Evolutionary conservation across 1,284 basidiomycete genomes (phyloP), one percentile per base, ranked within the genome.

Genomic region (Lentinula novae-zelandiae): DNA sequence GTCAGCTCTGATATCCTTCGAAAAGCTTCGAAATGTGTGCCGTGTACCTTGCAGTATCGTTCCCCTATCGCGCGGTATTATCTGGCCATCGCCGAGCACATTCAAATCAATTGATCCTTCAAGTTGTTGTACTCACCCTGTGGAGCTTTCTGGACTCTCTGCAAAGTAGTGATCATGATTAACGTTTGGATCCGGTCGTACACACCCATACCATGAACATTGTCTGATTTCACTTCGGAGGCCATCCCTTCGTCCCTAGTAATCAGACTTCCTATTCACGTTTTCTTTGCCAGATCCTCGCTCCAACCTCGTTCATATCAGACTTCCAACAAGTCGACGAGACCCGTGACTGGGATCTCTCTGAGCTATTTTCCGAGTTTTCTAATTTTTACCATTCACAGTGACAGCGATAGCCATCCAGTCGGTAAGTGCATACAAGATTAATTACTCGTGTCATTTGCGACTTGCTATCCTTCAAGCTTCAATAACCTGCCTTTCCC

Each of bases 21-120:
- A 31, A 51, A 22, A 27, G 33, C 34, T 27, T 27, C 27, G 27
- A 27, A 27, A 27, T 3, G 3, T 27, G 27, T 27, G 27, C 27
- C 31, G 10, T 31, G 20, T 20, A 31, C 27, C n/a, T 44, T 27
- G 27, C 27, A 27, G 27, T 27, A 44, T 49, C 20, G 3, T 49
- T 31, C 49, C 15, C 49, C 49, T 50, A 53, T 53, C 51, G 34
- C 38, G 34, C 13, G 22, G 2, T 38, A 36, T 42, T 33, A 54
- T 54, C 53, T 40, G 53, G 53, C 27, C 39, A 44, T 54, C 36
- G 36, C 53, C 53, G 53, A 54, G 53, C 20, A 52, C 27, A 27
- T 3, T 27, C 27, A 27, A 27, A 27, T 17, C 17, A 22, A 27
- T 17, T 27, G 27, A 50, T 9, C n/a, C 9, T 13, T 7, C 48